These are phyloP conservation scores for Fusarium siculi DNA, from an alignment of 2,329 filamentous ascomycete species.

Conservation along the genomic window DNA sequence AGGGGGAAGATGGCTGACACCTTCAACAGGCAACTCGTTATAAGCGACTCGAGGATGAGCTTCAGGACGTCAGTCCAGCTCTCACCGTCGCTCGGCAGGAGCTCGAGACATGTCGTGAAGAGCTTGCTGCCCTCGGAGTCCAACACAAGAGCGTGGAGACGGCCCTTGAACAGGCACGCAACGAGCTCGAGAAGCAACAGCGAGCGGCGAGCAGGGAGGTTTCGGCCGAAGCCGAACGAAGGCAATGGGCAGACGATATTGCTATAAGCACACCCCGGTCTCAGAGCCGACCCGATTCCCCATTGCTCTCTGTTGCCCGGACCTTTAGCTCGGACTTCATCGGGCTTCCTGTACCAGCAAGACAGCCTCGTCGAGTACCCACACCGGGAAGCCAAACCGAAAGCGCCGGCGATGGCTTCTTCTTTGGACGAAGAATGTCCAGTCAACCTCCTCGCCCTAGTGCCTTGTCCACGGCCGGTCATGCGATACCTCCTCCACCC, in stretches of 20 bases:
- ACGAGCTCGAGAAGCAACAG: conserved; percentile 63
- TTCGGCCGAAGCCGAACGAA: conserved; percentile 55
- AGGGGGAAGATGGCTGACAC: conserved; percentile 30
- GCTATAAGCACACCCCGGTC: conserved; percentile 54
- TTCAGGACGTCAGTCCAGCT: conserved; percentile 75
- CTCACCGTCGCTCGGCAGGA: conserved; percentile 74
- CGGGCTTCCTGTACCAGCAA: conserved; percentile 55
- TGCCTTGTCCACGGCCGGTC: conserved; percentile 51
- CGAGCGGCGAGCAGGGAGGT: conserved; percentile 43
- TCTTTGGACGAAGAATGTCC: conserved; percentile 60
- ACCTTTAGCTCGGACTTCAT: conserved; percentile 67
- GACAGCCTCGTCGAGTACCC: conserved; percentile 46
- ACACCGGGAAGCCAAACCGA: conserved; percentile 63
- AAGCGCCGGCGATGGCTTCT: conserved; percentile 52
- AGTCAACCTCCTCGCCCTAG: conserved; percentile 59
- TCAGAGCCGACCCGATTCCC: conserved; percentile 65
- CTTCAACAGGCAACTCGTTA: conserved; percentile 66
- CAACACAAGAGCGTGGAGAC: conserved; percentile 74
- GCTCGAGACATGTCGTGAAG: conserved; percentile 66
- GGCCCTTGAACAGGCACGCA: conserved; percentile 66
- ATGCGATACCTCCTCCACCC: conserved; percentile 48
- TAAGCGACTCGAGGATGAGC: conserved; percentile 81
- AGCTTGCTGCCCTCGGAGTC: conserved; percentile 70
- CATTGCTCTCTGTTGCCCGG: conserved; percentile 60
- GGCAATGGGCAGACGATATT: conserved; percentile 65